phyloP scores from a whole-genome alignment of 768 basidiomycete species.

The Macrolepiota fuliginosa region DNA sequence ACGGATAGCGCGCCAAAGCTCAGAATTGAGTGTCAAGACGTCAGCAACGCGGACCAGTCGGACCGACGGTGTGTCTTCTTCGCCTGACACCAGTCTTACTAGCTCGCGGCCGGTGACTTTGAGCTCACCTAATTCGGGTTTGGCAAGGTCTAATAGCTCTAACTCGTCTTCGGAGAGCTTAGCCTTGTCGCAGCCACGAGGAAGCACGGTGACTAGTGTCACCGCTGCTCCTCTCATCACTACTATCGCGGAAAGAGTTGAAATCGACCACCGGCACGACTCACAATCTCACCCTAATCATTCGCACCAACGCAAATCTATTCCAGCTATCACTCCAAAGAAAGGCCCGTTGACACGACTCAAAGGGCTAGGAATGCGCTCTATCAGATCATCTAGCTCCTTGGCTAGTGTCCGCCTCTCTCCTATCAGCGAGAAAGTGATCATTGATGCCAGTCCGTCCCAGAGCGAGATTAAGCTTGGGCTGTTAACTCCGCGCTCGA shows the following conservation, averaged over 20 bases:
- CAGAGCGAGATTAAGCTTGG: conserved; percentile 1
- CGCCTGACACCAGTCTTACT: neutral
- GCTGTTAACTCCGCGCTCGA: neutral
- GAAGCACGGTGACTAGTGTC: neutral
- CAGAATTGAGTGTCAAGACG: neutral
- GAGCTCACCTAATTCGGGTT: neutral
- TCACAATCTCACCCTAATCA: neutral
- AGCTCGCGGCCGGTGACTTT: neutral
- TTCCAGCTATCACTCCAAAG: neutral
- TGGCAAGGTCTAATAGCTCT: neutral
- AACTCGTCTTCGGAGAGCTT: neutral
- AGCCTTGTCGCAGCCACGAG: neutral
- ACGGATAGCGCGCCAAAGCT: neutral
- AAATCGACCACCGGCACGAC: neutral
- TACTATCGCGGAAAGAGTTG: neutral
- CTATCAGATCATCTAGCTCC: conserved; percentile 1
- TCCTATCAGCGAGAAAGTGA: conserved; percentile 1
- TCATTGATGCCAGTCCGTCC: neutral
- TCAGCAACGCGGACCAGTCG: neutral
- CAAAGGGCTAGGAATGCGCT: neutral
- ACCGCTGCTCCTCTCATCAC: neutral
- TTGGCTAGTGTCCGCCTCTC: neutral
- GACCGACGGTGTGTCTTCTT: neutral
- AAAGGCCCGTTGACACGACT: neutral
- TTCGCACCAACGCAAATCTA: neutral